Conservation (phyloP, 2,329 filamentous ascomycete genomes). For the Fusarium graminum region DNA sequence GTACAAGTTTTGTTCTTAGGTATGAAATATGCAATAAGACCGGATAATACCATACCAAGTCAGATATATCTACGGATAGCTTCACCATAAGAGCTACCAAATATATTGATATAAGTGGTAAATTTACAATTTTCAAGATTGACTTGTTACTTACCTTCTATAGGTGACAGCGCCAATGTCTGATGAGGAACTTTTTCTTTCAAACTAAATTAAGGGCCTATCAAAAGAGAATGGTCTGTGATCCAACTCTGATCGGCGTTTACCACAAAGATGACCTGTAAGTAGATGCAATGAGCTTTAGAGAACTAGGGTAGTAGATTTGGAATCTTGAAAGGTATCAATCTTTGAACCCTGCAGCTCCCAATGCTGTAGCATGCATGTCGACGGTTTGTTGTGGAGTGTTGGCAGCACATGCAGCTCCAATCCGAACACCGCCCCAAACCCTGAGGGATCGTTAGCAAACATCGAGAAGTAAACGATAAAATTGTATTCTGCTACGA, state of each 20-base stretch:
- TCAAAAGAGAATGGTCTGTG: no score
- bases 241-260: background rate
- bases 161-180: no score
- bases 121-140: no score
- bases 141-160: no score
- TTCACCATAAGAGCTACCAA: no score
- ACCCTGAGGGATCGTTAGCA: background rate
- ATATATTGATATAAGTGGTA: no score
- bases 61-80: no score
- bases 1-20: no score
- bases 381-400: background rate
- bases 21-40: no score
- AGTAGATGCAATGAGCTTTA: background rate
- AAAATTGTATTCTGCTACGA: constrained; percentile 11
- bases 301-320: background rate
- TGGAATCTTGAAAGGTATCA: background rate
- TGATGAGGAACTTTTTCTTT: no score
- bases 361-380: background rate
- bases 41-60: no score
- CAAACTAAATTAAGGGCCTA: no score
- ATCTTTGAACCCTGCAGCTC: background rate
- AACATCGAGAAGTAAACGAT: background rate
- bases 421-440: background rate
- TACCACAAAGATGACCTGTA: background rate
- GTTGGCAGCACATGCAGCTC: background rate